Evolutionary conservation across 306 rosid species (phyloP).

Genomic region (Arachis stenosperma): DNA sequence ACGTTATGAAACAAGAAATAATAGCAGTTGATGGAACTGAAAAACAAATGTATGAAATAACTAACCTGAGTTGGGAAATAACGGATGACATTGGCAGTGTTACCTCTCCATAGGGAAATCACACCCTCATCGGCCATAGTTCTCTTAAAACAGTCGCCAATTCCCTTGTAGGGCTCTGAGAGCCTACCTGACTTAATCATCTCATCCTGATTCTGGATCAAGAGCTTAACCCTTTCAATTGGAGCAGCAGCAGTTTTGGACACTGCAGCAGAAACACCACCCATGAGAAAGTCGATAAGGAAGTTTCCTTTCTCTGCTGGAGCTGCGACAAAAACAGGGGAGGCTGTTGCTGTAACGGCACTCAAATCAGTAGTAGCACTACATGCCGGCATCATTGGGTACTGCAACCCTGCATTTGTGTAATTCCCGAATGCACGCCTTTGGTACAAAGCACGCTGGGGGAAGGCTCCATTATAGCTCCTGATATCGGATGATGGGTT

Average conservation of each 20-base stretch:
- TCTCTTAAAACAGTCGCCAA: slow-evolving; percentile 79
- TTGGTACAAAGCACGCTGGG: slow-evolving; percentile 57
- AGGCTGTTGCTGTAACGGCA: slow-evolving; percentile 59
- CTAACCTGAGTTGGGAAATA: slow-evolving; percentile 81
- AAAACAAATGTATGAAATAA: not conserved
- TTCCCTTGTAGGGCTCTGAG: slow-evolving; percentile 91
- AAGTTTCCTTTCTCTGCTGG: slow-evolving; percentile 81
- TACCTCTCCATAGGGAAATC: slow-evolving; percentile 82
- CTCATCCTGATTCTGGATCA: slow-evolving; percentile 93
- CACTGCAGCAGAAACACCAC: slow-evolving; percentile 95
- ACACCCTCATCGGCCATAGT: slow-evolving; percentile 74
- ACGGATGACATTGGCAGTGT: slow-evolving; percentile 89
- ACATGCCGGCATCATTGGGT: slow-evolving; percentile 56
- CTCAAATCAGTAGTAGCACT: slow-evolving; percentile 62
- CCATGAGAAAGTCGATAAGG: slow-evolving; percentile 80
- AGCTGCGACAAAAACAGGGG: slow-evolving; percentile 78
- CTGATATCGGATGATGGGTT: slow-evolving; percentile 40
- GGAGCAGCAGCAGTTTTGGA: slow-evolving; percentile 97
- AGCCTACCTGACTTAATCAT: slow-evolving; percentile 83
- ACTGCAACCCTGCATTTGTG: slow-evolving; percentile 67
- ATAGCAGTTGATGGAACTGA: not conserved
- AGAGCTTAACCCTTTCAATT: slow-evolving; percentile 85
- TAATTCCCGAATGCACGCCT: slow-evolving; percentile 61
- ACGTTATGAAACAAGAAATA: slow-evolving; percentile 6
- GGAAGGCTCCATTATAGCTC: slow-evolving; percentile 52